Conservation (phyloP, 2,329 filamentous ascomycete genomes). For the Exophiala xenobiotica region DNA sequence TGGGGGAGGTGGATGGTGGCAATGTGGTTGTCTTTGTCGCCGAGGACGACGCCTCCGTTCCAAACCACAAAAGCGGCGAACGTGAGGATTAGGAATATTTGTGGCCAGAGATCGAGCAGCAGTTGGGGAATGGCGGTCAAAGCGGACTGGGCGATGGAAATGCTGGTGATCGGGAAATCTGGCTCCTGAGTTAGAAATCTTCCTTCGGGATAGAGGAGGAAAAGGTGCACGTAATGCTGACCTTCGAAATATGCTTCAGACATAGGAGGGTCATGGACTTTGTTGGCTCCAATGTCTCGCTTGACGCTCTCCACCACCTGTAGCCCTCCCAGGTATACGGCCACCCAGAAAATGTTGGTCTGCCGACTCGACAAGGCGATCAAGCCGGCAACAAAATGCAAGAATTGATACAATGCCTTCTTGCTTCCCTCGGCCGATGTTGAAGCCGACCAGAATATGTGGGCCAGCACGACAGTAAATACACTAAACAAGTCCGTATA, state of each 20-base stretch:
- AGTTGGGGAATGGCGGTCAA: constrained; percentile 24
- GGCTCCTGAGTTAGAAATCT: constrained; percentile 10
- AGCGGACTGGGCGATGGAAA: constrained; percentile 65
- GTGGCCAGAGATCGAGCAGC: constrained; percentile 45
- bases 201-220: not conserved
- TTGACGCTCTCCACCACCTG: constrained; percentile 39
- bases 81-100: constrained; percentile 60
- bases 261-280: constrained; percentile 53
- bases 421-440: constrained; percentile 17
- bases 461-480: constrained; percentile 68
- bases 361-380: constrained; percentile 76
- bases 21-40: constrained; percentile 93
- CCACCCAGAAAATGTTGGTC: constrained; percentile 96
- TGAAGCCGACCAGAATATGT: constrained; percentile 48
- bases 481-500: constrained; percentile 92
- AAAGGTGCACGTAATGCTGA: constrained; percentile 31
- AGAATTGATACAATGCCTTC: constrained; percentile 29
- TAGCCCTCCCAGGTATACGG: constrained; percentile 48
- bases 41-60: constrained; percentile 91
- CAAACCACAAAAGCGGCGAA: constrained; percentile 77
- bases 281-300: constrained; percentile 32
- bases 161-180: constrained; percentile 35
- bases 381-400: constrained; percentile 58
- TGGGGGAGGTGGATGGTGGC: constrained; percentile 86
- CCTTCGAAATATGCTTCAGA: constrained; percentile 52